phyloP scores from a whole-genome alignment of 2,329 filamentous ascomycete species.

The Neofusicoccum umdonicola region DNA sequence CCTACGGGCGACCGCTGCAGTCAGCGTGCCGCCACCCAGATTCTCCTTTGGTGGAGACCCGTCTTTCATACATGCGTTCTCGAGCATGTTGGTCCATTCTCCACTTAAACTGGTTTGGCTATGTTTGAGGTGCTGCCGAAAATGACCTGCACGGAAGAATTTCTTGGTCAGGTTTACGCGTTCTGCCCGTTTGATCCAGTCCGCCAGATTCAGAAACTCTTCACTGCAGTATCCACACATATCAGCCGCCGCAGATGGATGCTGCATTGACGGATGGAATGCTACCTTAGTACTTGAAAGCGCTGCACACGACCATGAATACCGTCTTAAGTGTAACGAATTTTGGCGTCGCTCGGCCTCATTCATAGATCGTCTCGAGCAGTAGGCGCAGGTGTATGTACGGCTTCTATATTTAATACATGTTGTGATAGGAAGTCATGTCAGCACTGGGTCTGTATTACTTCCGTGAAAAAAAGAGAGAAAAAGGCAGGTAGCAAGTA shows the following conservation, averaged over 20 bases:
- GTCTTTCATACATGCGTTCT: constrained; percentile 95
- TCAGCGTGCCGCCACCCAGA: constrained; percentile 27
- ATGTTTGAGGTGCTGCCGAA: constrained; percentile 96
- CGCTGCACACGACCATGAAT: too few relatives aligned
- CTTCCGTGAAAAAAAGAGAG: too few relatives aligned
- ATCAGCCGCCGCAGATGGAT: constrained; percentile 54
- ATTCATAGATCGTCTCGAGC: too few relatives aligned
- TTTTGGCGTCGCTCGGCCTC: too few relatives aligned
- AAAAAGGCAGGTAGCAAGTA: too few relatives aligned
- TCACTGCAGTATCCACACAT: constrained; percentile 94
- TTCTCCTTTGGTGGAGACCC: constrained; percentile 60
- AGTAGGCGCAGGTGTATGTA: too few relatives aligned
- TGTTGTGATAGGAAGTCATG: too few relatives aligned
- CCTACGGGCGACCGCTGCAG: constrained; percentile 22
- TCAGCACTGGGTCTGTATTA: too few relatives aligned
- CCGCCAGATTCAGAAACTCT: constrained; percentile 81
- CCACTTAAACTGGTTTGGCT: constrained; percentile 94
- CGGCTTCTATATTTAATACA: too few relatives aligned
- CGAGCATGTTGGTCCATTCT: constrained; percentile 98
- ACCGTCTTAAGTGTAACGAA: too few relatives aligned
- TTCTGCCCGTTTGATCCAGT: constrained; percentile 83
- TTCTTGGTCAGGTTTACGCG: constrained; percentile 74
- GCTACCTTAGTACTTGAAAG: too few relatives aligned
- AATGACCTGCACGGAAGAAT: constrained; percentile 85
- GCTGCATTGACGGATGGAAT: too few relatives aligned